Evolutionary conservation across 202 grass and related monocot genomes (phyloP), one percentile per base, ranked within the genome.

Genomic region (Hordeum pubiflorum): DNA sequence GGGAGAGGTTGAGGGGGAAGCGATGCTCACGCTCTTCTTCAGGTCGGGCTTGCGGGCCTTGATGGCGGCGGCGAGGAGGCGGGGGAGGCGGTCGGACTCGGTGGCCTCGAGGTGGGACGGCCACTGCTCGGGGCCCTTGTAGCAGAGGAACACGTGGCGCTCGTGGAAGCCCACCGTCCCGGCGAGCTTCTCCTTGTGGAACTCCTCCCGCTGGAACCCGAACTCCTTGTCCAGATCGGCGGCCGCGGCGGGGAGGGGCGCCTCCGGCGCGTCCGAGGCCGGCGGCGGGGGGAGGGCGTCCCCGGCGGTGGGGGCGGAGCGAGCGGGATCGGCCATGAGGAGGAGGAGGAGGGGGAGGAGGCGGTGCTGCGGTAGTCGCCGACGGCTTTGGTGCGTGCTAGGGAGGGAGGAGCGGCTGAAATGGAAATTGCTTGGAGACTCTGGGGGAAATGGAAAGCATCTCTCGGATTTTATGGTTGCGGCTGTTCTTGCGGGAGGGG

Each of bases 91-190:
- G 77, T 96, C 96, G 7, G 92, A 93, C 46, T 96, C 89, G 4
- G 92, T 74, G 66, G 87, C 89, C 89, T 99, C 96, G 61, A 93
- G 58, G 83, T 82, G 85, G 23, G 92, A 87, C 13, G 92, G 91
- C 96, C 96, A 99, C 63, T 87, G 85, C 44, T 88, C 75, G 10
- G 96, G 96, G 17, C 75, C 82, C 90, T 99, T 99, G 85, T 96
- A 99, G 48, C 96, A 93, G 24, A 99, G 92, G 87, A 99, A 93
- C 39, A 96, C 87, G 57, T 96, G 92, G 50, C 96, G 96, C 82
- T 93, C 89, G 86, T 95, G 80, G 85, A 82, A 86, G 46, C 83
- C 85, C 43, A 99, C 96, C 14, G 96, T 89, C 36, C 96, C 96
- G 62, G 52, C 87, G 59, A 99, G 78, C 69, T 90, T 44, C 58